Base-by-base conservation (phyloP, 805 yeast genomes). In the Wickerhamiella kurtzmanii region DNA sequence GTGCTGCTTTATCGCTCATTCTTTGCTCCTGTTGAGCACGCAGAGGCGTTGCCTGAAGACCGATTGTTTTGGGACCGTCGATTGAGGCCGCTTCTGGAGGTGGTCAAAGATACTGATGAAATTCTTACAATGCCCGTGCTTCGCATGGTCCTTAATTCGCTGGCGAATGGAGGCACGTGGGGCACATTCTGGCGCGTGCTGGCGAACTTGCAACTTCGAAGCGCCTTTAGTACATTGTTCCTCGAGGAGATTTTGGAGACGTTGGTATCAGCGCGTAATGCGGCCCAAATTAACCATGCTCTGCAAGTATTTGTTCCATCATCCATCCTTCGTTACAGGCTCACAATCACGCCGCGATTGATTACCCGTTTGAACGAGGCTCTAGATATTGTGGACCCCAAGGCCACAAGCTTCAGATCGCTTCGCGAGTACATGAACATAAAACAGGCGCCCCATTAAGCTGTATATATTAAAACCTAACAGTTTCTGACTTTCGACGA, bases 151-250 rank as follows among this genome's bases (percentile, higher is more conserved):
- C 50, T 64, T 22, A 49, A 61, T 2, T 53, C 61, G 3, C 50
- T 63, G 25, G 56, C 57, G 16, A 60, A 59, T 43, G 55, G 53
- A 15, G 50, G 48, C 13, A 44, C 46, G 17, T 61, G 59, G 58
- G 47, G 44, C 22, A 47, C 56, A 19, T 61, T 65, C 41, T 64
- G 67, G 67, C 49, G 54, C 19, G 43, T 57, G 2, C 55, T 60
- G 53, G 49, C 54, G 19, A 48, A 49, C n/a, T 48, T 60, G 11
- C 38, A 45, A 4, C 16, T 41, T 11, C 44, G 53, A 3, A 48
- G 52, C 2, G 35, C 48, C 6, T 37, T 60, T 3, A 58, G 53
- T 20, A 22, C 44, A 3, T 55, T 52, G 35, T 42, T 56, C 35
- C 44, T 57, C 45, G 53, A 53, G 16, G 37, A 50, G 9, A 51